Evolutionary conservation across 2,329 filamentous ascomycete genomes (phyloP), one percentile per base, ranked within the genome.

Genomic region (Stachybotrys chlorohalonatus): DNA sequence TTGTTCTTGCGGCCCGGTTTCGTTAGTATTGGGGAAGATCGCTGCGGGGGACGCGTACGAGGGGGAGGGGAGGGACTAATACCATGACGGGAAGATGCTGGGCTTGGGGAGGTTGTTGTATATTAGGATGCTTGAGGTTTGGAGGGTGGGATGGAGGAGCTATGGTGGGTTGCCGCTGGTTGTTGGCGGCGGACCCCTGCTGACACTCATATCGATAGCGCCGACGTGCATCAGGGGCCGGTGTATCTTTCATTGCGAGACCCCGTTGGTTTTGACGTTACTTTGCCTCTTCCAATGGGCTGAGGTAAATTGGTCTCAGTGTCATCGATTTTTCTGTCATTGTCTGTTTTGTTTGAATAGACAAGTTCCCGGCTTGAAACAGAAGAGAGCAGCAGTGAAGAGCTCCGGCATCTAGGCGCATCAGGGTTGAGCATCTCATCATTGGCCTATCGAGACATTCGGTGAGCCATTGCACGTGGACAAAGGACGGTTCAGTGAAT

Each of bases 1-100:
- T 90, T 90, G 64, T 83, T 84, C 81, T 84, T 73, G 1, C 31
- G 15, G 49, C 15, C 30, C 6, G 55, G 42, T 31, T 54, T 49
- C n/a, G 47, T 2, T 31, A 48, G 46, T 45, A 15, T 45, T 11
- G 32, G 39, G 24, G 24, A 24, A 24, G 24, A 24, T 24, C 24
- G 16, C 31, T 49, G 5, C 2, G 6, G 17, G 47, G 11, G 16
- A 13, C 11, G 47, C 47, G 11, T 11, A 30, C 3, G n/a, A 9
- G 47, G 15, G 47, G 3, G 1, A 24, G 47, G 15, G 47, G n/a
- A 15, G 7, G 24, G 24, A 24, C 2, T 24, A 24, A 24, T 30
- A 42, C 50, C 36, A 45, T 52, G 32, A 24, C 45, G 32, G 16
- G 7, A 31, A 36, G 31, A 49, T 49, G 13, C 9, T 11, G 16